Base-by-base conservation (phyloP, 2,329 filamentous ascomycete genomes). In the Ascochyta lentis region DNA sequence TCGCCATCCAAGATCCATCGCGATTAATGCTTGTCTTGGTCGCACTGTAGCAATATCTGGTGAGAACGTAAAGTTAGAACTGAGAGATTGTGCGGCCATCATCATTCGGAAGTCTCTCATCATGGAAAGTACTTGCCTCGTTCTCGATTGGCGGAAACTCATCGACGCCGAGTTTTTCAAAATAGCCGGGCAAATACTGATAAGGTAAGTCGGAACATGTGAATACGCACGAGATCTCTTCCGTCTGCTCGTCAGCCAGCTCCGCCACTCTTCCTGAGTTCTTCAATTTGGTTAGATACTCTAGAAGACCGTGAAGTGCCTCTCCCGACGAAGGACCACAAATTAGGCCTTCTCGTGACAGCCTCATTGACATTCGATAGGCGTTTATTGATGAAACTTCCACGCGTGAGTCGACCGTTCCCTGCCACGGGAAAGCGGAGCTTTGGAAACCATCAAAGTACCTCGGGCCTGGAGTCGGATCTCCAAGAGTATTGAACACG, bases 181-280 rank as follows among this genome's bases (percentile, higher is more conserved):
- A 87, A 63, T 87, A 87, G 60, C 84, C 83, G 23, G 79, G 76
- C 40, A 87, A 80, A 56, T 87, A 87, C 65, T 87, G 85, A 59
- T 88, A 87, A 0, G 86, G 86, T 24, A 88, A 60, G 53, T 88
- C 86, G 54, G 85, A 87, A 71, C 85, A 88, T 3, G 87, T 68
- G 67, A 88, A 88, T 0, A 54, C 64, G 33, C 64, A 67, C 65
- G n/a, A 3, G 13, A 13, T 29, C 12, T 29, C 27, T 29, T 29
- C 12, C 9, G 27, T 29, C 9, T 29, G 27, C 8, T 29, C 9
- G 12, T 29, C 27, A 29, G 27, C 27, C 27, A 29, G 27, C 27
- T 29, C 27, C 27, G 27, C 27, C 27, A 29, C 9, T 9, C 27
- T 29, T 29, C 27, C 27, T 10, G 27, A 29, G 27, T 29, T 29